A percentile compares a stretch with the other conserved stretches of the same genome.
Evolutionary conservation across 345 rosid genomes (phyloP).

Genomic region (Atalantia buxifolia): DNA sequence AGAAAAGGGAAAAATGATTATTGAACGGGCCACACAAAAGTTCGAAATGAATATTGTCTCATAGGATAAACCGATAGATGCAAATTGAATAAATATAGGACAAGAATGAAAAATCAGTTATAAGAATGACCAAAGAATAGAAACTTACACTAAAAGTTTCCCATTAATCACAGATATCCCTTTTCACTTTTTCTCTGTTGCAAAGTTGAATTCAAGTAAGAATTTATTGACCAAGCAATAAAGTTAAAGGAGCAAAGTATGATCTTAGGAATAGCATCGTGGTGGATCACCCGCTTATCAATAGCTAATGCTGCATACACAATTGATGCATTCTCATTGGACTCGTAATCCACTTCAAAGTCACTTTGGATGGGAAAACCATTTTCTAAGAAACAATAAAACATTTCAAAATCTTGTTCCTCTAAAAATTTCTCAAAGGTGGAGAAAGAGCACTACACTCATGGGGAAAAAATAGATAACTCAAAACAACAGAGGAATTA

Average conservation of each 20-base stretch:
- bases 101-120: not conserved
- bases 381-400: not conserved
- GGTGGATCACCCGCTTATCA: slow-evolving; percentile 70
- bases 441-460: not conserved
- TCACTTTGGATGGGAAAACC: slow-evolving; percentile 48
- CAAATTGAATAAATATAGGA: not conserved
- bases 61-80: not conserved
- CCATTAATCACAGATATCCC: slow-evolving; percentile 63
- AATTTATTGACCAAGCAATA: not conserved
- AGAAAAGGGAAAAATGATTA: not conserved
- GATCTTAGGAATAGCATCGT: not conserved
- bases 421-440: not conserved
- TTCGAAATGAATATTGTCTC: not conserved
- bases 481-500: not conserved
- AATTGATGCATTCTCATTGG: slow-evolving; percentile 76
- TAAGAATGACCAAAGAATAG: not conserved
- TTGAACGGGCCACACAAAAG: not conserved
- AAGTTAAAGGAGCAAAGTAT: not conserved
- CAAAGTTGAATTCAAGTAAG: slow-evolving; percentile 25
- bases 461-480: not conserved
- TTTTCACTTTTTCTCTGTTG: slow-evolving; percentile 91
- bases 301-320: slow-evolving; percentile 61
- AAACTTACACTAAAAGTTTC: slow-evolving; percentile 76
- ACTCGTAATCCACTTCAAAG: slow-evolving; percentile 72
- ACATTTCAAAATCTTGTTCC: not conserved